Base-by-base conservation (phyloP, 1,139 yeast species). In the Yamadazyma spencermartinsiae region DNA sequence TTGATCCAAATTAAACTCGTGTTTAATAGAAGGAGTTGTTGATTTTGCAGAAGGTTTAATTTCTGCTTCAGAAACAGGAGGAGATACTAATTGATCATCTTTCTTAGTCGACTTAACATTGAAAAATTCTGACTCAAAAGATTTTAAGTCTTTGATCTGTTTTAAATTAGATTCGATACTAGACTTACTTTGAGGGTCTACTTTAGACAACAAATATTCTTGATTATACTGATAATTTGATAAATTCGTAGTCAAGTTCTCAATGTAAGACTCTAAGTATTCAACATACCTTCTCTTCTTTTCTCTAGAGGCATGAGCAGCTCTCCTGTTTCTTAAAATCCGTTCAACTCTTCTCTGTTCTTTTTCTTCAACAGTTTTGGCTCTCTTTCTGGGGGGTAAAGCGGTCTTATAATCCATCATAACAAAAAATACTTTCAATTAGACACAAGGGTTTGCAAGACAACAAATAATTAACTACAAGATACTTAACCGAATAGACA, bases 221-320 rank as follows among this genome's bases (percentile, higher is more conserved):
- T 47, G 49, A 29, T 49, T 49, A n/a, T 25, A 19, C 34, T 48
- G 32, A 26, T 36, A 45, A 23, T 43, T 46, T 6, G 47, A 42
- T 43, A 66, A 48, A 54, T 69, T 70, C 31, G 50, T 51, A 49
- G 78, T 83, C 51, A 81, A 61, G 37, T 68, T 66, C 31, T 66
- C 57, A 29, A 80, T 82, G 49, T 80, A 79, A 23, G 72, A 62
- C 66, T 92, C 98, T 51, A 92, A 74, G 49, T 80, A 82, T 61
- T 89, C 96, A 44, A 92, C 85, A 60, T 90, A 96, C 58, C 82
- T 80, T 58, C 98, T 79, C 77, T 92, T 92, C 79, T 90, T 90
- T 60, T 92, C 98, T 49, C 98, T 79, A 23, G 96, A 86, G 35
- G 96, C 96, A 60, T 92, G 98, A 33, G 98, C 98, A 17, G 98